A percentile compares a stretch with the other conserved stretches of the same genome.
phyloP scores from a whole-genome alignment of 2,329 filamentous ascomycete species.

The Torrubiella hemipterigena region DNA sequence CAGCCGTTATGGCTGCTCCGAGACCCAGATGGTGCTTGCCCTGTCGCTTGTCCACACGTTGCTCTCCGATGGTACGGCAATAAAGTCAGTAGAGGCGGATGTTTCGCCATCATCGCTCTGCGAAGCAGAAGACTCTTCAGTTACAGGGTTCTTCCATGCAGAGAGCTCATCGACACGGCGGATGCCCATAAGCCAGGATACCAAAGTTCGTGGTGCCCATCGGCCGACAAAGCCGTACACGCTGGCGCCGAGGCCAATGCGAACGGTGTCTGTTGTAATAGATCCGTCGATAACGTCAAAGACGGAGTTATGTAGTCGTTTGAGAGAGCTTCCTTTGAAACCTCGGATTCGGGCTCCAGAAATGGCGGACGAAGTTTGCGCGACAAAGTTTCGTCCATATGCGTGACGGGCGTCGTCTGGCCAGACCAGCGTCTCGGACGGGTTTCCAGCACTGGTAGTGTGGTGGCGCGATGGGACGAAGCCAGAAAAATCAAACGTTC shows the following conservation, averaged over 20 bases:
- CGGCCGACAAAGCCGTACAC: slow-evolving; percentile 78
- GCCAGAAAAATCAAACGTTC: slow-evolving; percentile 74
- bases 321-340: slow-evolving; percentile 57
- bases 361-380: slow-evolving; percentile 41
- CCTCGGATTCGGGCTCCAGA: slow-evolving; percentile 45
- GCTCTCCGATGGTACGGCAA: slow-evolving; percentile 30
- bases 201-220: slow-evolving; percentile 63
- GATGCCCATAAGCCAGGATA: slow-evolving; percentile 91
- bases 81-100: slow-evolving; percentile 32
- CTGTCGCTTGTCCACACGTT: slow-evolving; percentile 29
- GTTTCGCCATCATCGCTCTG: slow-evolving; percentile 22
- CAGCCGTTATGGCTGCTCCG: too few species aligned
- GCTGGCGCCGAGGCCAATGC: slow-evolving; percentile 73
- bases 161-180: slow-evolving; percentile 46
- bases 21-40: slow-evolving; percentile 33
- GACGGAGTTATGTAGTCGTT: slow-evolving; percentile 73
- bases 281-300: slow-evolving; percentile 75
- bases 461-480: slow-evolving; percentile 38
- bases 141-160: slow-evolving; percentile 36
- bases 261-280: slow-evolving; percentile 49
- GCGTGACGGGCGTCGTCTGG: slow-evolving; percentile 44
- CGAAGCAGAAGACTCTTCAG: slow-evolving; percentile 22
- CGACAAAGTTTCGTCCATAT: slow-evolving; percentile 52
- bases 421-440: slow-evolving; percentile 46
- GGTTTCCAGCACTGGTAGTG: slow-evolving; percentile 28